Evolutionary conservation across 139 green algal species (phyloP), one percentile per base, ranked within the genome.

Genomic region (Chlamydomonas asymmetrica): DNA sequence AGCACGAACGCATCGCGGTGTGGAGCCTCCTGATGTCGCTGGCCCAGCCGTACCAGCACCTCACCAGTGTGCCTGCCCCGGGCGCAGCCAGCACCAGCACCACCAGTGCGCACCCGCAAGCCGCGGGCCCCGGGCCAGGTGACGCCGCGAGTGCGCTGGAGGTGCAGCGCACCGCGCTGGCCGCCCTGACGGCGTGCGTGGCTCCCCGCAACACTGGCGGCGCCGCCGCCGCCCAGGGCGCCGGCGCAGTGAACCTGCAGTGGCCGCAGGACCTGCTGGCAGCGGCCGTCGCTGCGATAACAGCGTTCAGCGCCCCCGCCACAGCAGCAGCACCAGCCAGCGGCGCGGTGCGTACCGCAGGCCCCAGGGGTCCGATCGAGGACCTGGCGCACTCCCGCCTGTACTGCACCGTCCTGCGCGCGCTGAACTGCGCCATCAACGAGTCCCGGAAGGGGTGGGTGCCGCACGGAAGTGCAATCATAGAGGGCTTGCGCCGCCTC

Each of bases 401-500:
- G 41, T 83, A 84, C 54, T 70, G 63, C 1, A 45, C 63, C 23
- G 39, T 87, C 45, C 52, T 83, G 38, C 57, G 60, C 7, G 68
- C 63, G 10, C 48, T 84, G 45, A 41, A 64, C 18, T 22, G 40
- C 27, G 71, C 78, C 0, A 67, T 88, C 3, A 34, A 31, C n/a
- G 66, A 74, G 35, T 43, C 32, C 52, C 61, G 45, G 50, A 50
- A 72, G 29, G 71, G 63, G 7, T 85, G 78, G 82, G 64, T 76
- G 37, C 32, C 52, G 0, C 63, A 81, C 8, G 66, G 70, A 7
- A 74, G n/a, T 1, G 18, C 48, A 10, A 23, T 88, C 7, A 72
- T 79, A 31, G 82, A 88, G 71, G 71, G 78, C 40, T 49, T 81
- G 27, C 60, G 71, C 37, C 73, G 73, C 34, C 59, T 88, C 50